Base-by-base conservation (phyloP, 2,329 filamentous ascomycete genomes). In the Dothistroma septosporum region DNA sequence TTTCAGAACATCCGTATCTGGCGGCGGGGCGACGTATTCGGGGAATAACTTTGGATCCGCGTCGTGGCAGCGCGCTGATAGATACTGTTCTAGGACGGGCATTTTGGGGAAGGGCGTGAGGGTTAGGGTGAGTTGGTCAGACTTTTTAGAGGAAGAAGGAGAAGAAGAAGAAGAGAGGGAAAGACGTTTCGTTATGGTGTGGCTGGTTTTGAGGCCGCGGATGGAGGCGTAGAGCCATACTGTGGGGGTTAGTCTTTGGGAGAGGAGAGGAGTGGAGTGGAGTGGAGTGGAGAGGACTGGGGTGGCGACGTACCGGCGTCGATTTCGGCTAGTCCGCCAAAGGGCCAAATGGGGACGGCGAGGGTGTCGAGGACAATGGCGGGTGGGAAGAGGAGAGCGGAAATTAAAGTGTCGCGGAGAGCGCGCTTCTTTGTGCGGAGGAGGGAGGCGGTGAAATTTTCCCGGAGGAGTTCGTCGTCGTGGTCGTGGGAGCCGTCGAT, bases 361-460 rank as follows among this genome's bases (percentile, higher is more conserved):
- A 76, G 65, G 31, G 76, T 65, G 50, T 75, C 72, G 21, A 76
- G 70, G 19, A 70, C 69, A 19, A 69, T 66, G 19, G 72, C 61
- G 66, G 58, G 78, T 68, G 12, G 76, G 76, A 49, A 79, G 61
- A 80, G 69, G 2, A 77, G 73, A 0, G 77, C 78, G 1, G 78
- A 77, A 53, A 79, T 72, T 33, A 79, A 66, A 3, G 76, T 73
- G 50, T 79, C 75, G 24, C 74, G 71, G 55, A 77, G 72, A 0
- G 78, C 78, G 63, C 76, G 75, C 14, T 70, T 71, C 59, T 78
- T 76, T 7, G 76, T 75, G 31, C 77, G 72, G 59, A 77, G 63
- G 68, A 80, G 74, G 0, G 72, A 74, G 54, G 75, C 73, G 50
- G 77, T 68, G 62, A 80, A 79, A 50, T 79, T 77, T 22, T 71